phyloP scores from a whole-genome alignment of 148 eudicot species.

The Pharnaceum exiguum region DNA sequence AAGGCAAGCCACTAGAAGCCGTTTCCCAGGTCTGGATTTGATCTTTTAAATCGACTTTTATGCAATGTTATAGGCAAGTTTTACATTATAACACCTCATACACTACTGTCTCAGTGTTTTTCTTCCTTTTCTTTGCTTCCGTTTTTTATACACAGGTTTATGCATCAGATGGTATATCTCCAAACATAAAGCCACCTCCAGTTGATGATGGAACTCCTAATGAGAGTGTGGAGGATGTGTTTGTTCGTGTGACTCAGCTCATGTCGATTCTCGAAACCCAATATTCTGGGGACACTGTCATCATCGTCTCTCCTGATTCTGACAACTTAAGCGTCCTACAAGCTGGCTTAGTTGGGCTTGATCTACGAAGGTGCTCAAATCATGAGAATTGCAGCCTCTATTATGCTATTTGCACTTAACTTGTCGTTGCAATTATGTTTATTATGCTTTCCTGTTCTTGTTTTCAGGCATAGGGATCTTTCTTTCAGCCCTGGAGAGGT shows the following conservation, averaged over 20 bases:
- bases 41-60: neutral
- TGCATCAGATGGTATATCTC: conserved; percentile 67
- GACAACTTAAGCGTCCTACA: conserved; percentile 82
- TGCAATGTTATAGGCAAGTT: neutral
- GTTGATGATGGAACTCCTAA: conserved; percentile 91
- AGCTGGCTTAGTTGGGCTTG: conserved; percentile 90
- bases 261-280: conserved; percentile 98
- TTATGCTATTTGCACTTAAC: no score
- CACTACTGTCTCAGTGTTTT: neutral
- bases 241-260: conserved; percentile 96
- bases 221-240: conserved; percentile 92
- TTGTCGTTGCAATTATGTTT: no score
- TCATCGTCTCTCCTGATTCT: conserved; percentile 94
- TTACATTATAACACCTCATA: neutral
- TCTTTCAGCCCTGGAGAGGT: conserved; percentile 83
- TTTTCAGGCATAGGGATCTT: conserved; percentile 79
- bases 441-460: neutral
- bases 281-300: conserved; percentile 81
- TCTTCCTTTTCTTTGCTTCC: neutral
- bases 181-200: conserved; percentile 85
- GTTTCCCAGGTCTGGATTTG: conserved; percentile 52
- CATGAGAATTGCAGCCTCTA: no score
- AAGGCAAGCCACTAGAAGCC: conserved; percentile 70
- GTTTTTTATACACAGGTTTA: conserved; percentile 49
- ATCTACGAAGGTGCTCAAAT: conserved; percentile 71